Evolutionary conservation across 441 rosid species (phyloP), one percentile per base, ranked within the genome.

Genomic region (Populus hybrid): DNA sequence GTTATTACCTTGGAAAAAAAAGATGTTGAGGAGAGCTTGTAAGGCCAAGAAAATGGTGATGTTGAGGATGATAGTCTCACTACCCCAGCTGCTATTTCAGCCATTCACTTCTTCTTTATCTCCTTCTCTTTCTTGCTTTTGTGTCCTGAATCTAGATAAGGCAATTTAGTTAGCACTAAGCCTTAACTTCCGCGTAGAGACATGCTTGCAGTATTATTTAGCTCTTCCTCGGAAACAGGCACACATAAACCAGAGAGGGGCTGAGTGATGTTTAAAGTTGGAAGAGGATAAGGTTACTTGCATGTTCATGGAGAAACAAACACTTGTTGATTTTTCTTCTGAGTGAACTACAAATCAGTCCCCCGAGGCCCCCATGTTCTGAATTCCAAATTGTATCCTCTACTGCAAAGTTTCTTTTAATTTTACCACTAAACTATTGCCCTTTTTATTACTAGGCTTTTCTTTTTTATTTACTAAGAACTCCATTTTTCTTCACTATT

Each of bases 21-120:
- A 26, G 61, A 74, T 8, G 77, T 24, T 16, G 16, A 59, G 65
- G 76, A 54, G 76, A 81, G 76, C 46, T 77, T 74, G 65, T 77
- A 81, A 21, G 79, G 78, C 70, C 73, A 73, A 16, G 81, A 8
- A 64, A 18, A 64, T 64, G 24, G 67, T 23, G 67, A 12, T 64
- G 28, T 64, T 64, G 67, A 64, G 16, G 67, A 64, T 23, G 67
- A 64, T 3, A 64, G 28, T n/a, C 24, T 18, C 67, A 21, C 28
- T 16, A 64, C 83, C 32, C 54, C n/a, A 9, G 81, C 79, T 70
- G 83, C 81, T 83, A 80, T 80, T 80, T 35, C 59, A 46, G 57
- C 57, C 57, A 46, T 46, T 46, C 73, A 50, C 40, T 32, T 12
- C 32, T 36, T 63, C 12, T 3, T 69, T 38, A 64, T 6, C 18